Conservation (phyloP, 768 basidiomycete species). For the Zangia roseola region DNA sequence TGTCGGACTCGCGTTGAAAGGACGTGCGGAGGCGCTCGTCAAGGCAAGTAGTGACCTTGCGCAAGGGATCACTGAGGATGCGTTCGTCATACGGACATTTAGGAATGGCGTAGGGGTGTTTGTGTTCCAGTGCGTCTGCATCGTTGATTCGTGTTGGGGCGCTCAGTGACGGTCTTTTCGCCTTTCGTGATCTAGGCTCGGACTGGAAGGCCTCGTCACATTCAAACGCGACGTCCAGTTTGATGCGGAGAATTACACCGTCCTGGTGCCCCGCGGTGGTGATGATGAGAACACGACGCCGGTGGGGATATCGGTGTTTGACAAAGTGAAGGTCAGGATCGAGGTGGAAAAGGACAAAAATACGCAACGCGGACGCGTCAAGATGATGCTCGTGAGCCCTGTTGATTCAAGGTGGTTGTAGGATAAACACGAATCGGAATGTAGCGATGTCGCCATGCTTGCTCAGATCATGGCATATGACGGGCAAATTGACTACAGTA, state of each 20-base stretch:
- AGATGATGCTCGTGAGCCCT: constrained; percentile 73
- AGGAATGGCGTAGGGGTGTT: constrained; percentile 96
- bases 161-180: neutral
- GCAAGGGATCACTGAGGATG: constrained; percentile 66
- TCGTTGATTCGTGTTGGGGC: neutral
- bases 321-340: constrained; percentile 89
- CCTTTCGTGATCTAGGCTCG: constrained; percentile 53
- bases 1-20: constrained; percentile 88
- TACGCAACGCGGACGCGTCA: constrained; percentile 87
- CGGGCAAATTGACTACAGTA: no score
- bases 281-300: constrained; percentile 27
- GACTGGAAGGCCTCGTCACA: constrained; percentile 90
- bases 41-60: constrained; percentile 33
- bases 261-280: constrained; percentile 55
- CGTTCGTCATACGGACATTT: constrained; percentile 92
- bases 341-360: constrained; percentile 94
- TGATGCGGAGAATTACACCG: constrained; percentile 87
- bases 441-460: no score
- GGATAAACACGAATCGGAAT: neutral
- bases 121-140: constrained; percentile 73
- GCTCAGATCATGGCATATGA: no score
- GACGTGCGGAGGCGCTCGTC: constrained; percentile 43
- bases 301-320: constrained; percentile 82
- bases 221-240: constrained; percentile 91
- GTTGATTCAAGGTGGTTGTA: constrained; percentile 53